phyloP scores from a whole-genome alignment of 169 alveolate species.

The Miamiensis avidus region DNA sequence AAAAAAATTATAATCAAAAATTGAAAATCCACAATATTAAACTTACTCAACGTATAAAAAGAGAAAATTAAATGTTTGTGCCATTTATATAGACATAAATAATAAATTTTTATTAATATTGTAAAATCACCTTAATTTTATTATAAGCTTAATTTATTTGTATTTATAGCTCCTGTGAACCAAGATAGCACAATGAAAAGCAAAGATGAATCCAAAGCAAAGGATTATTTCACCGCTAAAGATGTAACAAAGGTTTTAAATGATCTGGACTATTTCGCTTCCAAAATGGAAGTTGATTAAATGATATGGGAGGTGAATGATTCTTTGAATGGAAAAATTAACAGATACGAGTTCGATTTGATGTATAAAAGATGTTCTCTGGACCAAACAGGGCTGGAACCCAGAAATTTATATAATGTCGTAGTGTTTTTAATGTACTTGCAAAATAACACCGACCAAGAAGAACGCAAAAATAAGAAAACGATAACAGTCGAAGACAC shows the following conservation, averaged over 20 bases:
- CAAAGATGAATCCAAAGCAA: slow-evolving; percentile 22
- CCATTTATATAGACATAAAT: too few species aligned
- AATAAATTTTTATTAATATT: too few species aligned
- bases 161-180: not conserved
- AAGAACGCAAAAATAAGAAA: slow-evolving; percentile 54
- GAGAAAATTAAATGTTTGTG: not conserved
- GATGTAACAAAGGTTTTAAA: slow-evolving; percentile 54
- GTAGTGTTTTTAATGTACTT: slow-evolving; percentile 92
- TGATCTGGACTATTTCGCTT: slow-evolving; percentile 46
- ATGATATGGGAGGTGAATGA: slow-evolving; percentile 93
- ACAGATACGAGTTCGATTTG: slow-evolving; percentile 86
- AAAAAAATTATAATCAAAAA: too few species aligned
- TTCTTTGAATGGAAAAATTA: slow-evolving; percentile 86
- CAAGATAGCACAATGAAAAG: not conserved
- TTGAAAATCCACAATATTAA: not conserved
- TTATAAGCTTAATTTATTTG: too few species aligned
- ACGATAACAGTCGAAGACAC: slow-evolving; percentile 91
- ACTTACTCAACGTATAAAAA: not conserved
- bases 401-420: slow-evolving; percentile 87
- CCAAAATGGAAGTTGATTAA: slow-evolving; percentile 70
- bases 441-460: slow-evolving; percentile 57
- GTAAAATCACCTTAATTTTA: not conserved
- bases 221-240: slow-evolving; percentile 42
- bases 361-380: slow-evolving; percentile 89
- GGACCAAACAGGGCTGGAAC: slow-evolving; percentile 91